Percentiles rank a stretch among this genome's conserved stretches.
Conservation (phyloP, 441 rosid species). For the Adansonia gregorii region DNA sequence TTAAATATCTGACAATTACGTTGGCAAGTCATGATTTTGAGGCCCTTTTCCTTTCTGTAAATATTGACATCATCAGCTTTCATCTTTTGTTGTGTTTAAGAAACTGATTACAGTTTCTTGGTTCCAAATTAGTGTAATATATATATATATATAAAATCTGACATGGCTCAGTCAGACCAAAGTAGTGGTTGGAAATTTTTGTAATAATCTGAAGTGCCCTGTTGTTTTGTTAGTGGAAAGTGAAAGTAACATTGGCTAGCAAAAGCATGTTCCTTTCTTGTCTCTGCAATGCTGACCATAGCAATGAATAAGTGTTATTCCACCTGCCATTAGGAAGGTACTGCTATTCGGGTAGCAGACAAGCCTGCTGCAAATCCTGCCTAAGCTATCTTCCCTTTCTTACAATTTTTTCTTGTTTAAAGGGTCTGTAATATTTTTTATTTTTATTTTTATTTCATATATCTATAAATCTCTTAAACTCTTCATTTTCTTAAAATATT, state of each 20-base stretch:
- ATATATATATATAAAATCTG: not conserved
- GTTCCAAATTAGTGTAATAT: not conserved
- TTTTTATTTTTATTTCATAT: too few relatives aligned
- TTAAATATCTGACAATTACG: conserved; percentile 18
- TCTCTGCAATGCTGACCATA: conserved; percentile 33
- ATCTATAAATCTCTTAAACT: not conserved
- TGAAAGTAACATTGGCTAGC: conserved; percentile 38
- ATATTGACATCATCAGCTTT: not conserved
- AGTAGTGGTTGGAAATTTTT: not conserved
- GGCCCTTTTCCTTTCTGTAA: conserved; percentile 5
- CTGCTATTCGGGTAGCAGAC: conserved; percentile 19
- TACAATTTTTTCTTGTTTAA: conserved; percentile 2
- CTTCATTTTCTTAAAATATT: too few relatives aligned
- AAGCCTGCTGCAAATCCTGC: conserved; percentile 11
- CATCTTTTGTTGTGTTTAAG: conserved; percentile 3
- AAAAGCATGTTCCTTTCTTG: conserved; percentile 40
- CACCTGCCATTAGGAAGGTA: not conserved
- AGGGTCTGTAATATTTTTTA: too few relatives aligned
- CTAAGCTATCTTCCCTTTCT: not conserved
- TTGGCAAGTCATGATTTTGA: conserved; percentile 18
- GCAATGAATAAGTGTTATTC: conserved; percentile 28
- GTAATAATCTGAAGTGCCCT: not conserved
- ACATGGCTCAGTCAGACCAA: not conserved
- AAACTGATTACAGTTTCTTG: not conserved
- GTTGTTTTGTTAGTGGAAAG: conserved; percentile 38